Conservation (phyloP, 805 yeast species). For the Yarrowia keelungensis region DNA sequence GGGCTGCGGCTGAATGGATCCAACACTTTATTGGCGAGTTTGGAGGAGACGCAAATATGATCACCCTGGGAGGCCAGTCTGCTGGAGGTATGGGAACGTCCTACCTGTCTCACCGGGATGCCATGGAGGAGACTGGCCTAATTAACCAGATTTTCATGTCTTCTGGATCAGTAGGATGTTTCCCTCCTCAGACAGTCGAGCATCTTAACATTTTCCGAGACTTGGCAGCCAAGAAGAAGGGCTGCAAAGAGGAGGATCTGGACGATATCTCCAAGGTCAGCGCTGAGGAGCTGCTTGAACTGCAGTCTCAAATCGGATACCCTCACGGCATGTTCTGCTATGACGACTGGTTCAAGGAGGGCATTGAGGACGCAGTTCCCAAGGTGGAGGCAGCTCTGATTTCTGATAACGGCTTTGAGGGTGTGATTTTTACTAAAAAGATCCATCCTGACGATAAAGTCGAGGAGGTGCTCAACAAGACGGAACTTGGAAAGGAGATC, state of each 20-base stretch:
- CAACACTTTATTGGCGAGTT: conserved; percentile 49
- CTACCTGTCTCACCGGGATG: conserved; percentile 1
- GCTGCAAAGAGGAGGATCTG: neutral
- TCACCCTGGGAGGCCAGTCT: conserved; percentile 53
- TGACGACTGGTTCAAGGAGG: conserved; percentile 24
- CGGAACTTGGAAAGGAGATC: conserved; percentile 4
- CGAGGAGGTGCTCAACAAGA: conserved; percentile 14
- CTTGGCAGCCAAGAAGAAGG: conserved; percentile 10
- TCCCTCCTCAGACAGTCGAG: conserved; percentile 10
- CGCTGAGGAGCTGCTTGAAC: conserved; percentile 1
- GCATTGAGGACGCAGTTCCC: conserved; percentile 9
- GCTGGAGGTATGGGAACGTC: conserved; percentile 49
- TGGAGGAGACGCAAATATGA: conserved; percentile 51
- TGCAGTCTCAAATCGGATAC: conserved; percentile 9
- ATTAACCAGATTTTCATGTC: conserved; percentile 21
- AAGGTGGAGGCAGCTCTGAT: conserved; percentile 4
- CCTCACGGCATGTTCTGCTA: conserved; percentile 19
- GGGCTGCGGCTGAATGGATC: conserved; percentile 51
- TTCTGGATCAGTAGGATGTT: conserved; percentile 13
- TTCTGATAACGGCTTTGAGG: conserved; percentile 17
- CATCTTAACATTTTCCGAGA: conserved; percentile 12
- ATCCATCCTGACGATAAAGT: conserved; percentile 1
- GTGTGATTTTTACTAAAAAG: conserved; percentile 21
- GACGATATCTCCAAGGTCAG: conserved; percentile 2
- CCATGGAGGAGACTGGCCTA: conserved; percentile 14